These are phyloP conservation scores for Pouteria glomerata DNA, from an alignment of 148 eudicot genomes.

Conservation along the genomic window DNA sequence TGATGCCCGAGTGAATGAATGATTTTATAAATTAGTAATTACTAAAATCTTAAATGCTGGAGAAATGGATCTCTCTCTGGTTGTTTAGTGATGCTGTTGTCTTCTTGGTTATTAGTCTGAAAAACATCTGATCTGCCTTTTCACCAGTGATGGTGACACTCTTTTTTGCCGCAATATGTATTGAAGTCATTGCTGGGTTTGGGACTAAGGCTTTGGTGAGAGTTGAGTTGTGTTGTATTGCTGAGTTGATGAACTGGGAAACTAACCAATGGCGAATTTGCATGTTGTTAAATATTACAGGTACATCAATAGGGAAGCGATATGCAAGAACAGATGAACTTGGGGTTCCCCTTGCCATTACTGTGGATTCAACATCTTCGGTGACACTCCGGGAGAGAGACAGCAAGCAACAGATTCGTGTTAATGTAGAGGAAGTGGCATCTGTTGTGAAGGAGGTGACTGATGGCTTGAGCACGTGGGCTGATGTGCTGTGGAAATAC, in stretches of 20 bases:
- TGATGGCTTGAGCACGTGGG: constrained; percentile 83
- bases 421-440: constrained; percentile 61
- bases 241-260: neutral
- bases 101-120: neutral
- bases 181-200: neutral
- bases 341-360: constrained; percentile 85
- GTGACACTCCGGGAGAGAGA: constrained; percentile 86
- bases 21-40: neutral
- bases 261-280: neutral
- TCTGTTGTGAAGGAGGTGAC: constrained; percentile 69
- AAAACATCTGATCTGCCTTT: neutral
- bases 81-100: neutral
- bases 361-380: constrained; percentile 65
- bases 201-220: too few species aligned
- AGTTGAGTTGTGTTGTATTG: too few species aligned
- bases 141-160: neutral
- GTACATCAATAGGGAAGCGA: constrained; percentile 88
- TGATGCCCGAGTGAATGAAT: too few species aligned
- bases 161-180: neutral
- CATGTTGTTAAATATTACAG: constrained; percentile 33
- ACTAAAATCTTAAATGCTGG: too few species aligned
- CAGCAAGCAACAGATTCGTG: constrained; percentile 84
- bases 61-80: too few species aligned
- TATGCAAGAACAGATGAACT: constrained; percentile 95
- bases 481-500: constrained; percentile 59